Conservation (phyloP, 83 land plant genomes). For the Larix sibirica region DNA sequence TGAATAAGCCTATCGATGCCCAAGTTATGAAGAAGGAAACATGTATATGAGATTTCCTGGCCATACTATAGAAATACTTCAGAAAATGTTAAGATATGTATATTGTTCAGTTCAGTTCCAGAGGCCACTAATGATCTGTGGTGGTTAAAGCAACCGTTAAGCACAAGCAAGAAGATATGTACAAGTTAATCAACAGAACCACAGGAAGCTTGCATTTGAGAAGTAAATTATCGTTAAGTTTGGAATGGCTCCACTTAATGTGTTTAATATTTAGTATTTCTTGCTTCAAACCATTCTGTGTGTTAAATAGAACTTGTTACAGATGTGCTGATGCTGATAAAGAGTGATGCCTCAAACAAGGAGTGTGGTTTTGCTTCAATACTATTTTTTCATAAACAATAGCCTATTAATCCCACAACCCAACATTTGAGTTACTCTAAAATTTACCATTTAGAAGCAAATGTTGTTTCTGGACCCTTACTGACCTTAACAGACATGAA, state of each 20-base stretch:
- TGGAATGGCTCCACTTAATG: not conserved
- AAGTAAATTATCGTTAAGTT: no score
- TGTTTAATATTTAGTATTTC: not conserved
- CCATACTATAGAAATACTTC: no score
- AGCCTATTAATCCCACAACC: not conserved
- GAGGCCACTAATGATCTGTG: no score
- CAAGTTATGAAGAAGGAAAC: no score
- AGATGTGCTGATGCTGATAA: not conserved
- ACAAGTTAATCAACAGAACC: no score
- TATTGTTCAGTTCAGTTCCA: no score
- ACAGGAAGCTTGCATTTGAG: no score
- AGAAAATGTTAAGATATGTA: no score
- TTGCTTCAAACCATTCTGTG: not conserved
- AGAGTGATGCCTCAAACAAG: not conserved
- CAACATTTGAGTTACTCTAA: not conserved
- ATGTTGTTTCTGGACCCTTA: not conserved
- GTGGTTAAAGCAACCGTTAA: no score
- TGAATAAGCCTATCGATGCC: no score
- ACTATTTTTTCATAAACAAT: not conserved
- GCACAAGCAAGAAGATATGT: no score
- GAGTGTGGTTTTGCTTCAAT: not conserved
- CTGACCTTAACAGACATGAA: not conserved
- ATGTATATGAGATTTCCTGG: no score
- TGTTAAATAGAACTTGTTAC: not conserved
- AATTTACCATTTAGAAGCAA: not conserved